Base-by-base conservation (phyloP, 2,329 filamentous ascomycete genomes). In the Aspergillus awamori region DNA sequence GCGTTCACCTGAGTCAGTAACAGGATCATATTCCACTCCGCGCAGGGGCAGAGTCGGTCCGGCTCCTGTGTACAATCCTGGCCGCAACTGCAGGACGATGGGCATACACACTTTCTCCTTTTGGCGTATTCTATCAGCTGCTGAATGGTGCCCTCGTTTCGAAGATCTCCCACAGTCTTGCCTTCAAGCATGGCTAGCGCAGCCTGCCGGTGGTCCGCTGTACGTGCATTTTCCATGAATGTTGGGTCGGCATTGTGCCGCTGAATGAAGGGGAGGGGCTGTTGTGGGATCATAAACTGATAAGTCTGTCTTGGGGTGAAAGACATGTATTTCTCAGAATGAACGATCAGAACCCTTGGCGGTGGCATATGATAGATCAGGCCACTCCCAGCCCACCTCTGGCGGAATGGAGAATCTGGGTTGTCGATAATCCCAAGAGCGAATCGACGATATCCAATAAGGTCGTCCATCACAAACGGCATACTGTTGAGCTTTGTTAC, bases 251-350 rank as follows among this genome's bases (percentile, higher is more conserved):
- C 60, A 0, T 52, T 51, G 10, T 66, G 59, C 26, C 54, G 63
- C 45, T 72, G 52, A 33, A 71, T 57, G 53, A 74, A 74, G 1
- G 71, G 72, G 10, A 76, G 69, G 6, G 67, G 47, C 7, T 52
- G 39, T 1, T 53, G 39, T 5, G 67, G 64, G 13, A 65, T 51
- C 17, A 68, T 68, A 13, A 61, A 47, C 8, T 57, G 60, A 2
- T 63, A 59, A 4, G 55, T 60, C 26, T 53, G 38, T 41, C 65
- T 61, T 0, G 71, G 70, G 2, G 62, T 36, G n/a, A 75, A 60
- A 0, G 69, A 58, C 33, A 74, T 68, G 58, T 77, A 79, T 39
- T 73, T 77, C 64, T 78, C 75, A 0, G 74, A 75, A n/a, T 76
- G 63, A 5, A 68, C 49, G 4, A 67, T 65, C 17, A 77, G 63